Base-by-base conservation (phyloP, 1,139 yeast genomes). In the Cylindricascospora bacillispora region DNA sequence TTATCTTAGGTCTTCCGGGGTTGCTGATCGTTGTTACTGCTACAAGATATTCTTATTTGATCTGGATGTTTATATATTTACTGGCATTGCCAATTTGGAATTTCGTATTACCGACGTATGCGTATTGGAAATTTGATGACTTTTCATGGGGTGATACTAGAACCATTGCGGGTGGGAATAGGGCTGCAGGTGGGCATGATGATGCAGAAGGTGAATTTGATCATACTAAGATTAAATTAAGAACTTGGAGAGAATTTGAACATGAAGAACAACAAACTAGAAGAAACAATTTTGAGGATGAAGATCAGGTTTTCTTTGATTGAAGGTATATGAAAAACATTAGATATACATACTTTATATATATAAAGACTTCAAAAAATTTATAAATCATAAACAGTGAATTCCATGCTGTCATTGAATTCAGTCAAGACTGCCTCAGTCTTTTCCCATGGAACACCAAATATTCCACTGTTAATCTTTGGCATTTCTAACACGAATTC, bases 101-200 rank as follows among this genome's bases (percentile, higher is more conserved):
- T 55, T 81, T 89, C 52, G 77, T 86, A 4, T 64, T 89, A 33
- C 98, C 98, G 3, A 54, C 73, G 30, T 82, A 89, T 57, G 83
- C 97, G 0, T 89, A 61, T 47, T 89, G 98, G 98, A 86, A 86
- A 56, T 89, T 89, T 57, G 98, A 89, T 56, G 98, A 89, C 56
- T 89, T 89, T 60, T 74, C 89, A 47, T 89, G 98, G 98, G 98
- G 98, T 56, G 97, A 86, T 42, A 89, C 98, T 4, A 71, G 98
- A 63, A 68, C 80, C 13, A 73, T 89, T 35, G 73, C 72, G 13
- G 93, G 89, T 26, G 92, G 73, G 7, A 56, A 51, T 24, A 62
- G 60, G 38, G 72, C 65, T 38, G 67, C 66, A 40, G 80, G 73
- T 21, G 66, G 58, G 2, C 93, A 82, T 52, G 85, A 73, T 34